Evolutionary conservation across 129 eudicot genomes (phyloP), one percentile per base, ranked within the genome.

Genomic region (Gnaphalium uliginosum): DNA sequence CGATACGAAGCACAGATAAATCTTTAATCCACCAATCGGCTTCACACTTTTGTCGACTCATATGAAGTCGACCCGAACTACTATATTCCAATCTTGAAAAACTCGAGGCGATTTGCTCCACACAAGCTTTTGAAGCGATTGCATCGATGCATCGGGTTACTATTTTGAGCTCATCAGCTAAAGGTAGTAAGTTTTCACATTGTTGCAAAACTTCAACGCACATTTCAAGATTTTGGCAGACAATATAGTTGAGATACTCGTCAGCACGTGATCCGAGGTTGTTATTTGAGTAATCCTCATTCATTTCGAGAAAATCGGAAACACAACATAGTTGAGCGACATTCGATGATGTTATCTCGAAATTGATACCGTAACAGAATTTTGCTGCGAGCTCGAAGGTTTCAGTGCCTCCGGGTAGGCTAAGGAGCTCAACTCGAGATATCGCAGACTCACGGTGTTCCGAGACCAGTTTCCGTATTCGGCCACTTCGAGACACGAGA

Each of bases 1-100:
- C 97, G 9, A 89, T 79, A 7, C 97, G 82, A 37, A 95, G 90
- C 67, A 82, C 86, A 0, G 96, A 89, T n/a, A 91, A 56, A 83
- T 95, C 97, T 69, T 95, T 94, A 0, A 91, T 86, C 97, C 99
- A 95, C 99, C 99, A 95, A 73, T 95, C 99, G 5, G 88, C 81
- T 68, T 91, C 99, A 29, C 86, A 87, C 64, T 90, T 90, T 24
- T 85, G 90, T 35, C 92, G 79, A 70, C 84, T 89, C 96, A 91
- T 89, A 64, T 95, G 91, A 0, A 91, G 95, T 63, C 99, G 73
- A 3, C 97, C 99, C 0, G 97, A 91, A 75, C 95, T 91, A 72
- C 99, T 95, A 50, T 91, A 91, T 83, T 91, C 99, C 76, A 91
- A 76, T 33, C 99, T 81, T 2, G 96, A 91, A 69, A 95, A 91